These are phyloP conservation scores for Simmondsia chinensis DNA, from an alignment of 148 eudicot species.

Conservation along the genomic window DNA sequence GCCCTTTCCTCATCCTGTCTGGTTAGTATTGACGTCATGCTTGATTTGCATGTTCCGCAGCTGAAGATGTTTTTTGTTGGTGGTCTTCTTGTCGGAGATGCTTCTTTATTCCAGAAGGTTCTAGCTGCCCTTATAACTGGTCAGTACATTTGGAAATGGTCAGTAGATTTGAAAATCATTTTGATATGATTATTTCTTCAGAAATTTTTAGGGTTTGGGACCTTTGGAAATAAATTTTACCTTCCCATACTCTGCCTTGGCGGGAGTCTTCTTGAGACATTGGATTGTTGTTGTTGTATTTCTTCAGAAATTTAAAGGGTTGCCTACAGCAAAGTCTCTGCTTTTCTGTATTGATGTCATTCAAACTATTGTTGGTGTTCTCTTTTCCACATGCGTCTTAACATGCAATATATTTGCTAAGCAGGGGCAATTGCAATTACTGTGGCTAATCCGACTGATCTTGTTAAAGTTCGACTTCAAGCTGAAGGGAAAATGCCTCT, in stretches of 20 bases:
- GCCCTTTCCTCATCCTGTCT: constrained; percentile 1
- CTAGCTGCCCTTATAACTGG: constrained; percentile 67
- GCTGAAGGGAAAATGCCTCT: constrained; percentile 55
- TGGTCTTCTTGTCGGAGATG: constrained; percentile 32
- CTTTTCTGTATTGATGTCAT: not conserved
- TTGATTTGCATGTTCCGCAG: constrained; percentile 21
- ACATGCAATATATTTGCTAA: constrained; percentile 6
- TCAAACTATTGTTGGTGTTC: too few species aligned
- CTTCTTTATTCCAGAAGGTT: constrained; percentile 50
- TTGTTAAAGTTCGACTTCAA: constrained; percentile 69
- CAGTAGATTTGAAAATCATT: not conserved
- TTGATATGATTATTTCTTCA: not conserved
- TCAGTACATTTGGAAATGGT: constrained; percentile 15
- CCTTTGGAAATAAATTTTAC: too few species aligned
- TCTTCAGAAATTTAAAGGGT: not conserved
- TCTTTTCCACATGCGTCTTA: constrained; percentile 1
- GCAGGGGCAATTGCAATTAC: constrained; percentile 60
- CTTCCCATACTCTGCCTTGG: too few species aligned
- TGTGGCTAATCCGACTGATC: constrained; percentile 68
- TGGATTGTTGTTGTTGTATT: not conserved
- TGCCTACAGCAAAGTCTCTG: not conserved
- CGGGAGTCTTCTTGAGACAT: too few species aligned
- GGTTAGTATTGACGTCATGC: not conserved
- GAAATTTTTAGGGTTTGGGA: too few species aligned
- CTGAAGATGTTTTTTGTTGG: constrained; percentile 56